Evolutionary conservation across 176 grass and related monocot species (phyloP), one percentile per base, ranked within the genome.

Genomic region (Hsuehochloa calcarea): DNA sequence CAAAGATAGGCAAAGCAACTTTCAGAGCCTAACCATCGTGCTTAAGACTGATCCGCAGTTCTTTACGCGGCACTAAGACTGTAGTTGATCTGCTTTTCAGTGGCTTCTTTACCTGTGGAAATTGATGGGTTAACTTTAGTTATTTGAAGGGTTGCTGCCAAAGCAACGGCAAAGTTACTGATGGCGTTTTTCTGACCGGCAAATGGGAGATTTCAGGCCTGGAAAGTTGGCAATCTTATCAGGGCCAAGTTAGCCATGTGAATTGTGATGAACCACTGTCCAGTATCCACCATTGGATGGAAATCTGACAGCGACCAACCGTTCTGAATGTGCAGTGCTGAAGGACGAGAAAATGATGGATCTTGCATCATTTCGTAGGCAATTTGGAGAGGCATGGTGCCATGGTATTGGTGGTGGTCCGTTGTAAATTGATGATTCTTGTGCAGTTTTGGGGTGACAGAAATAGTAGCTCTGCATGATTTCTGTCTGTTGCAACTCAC

Each of bases 141-240:
- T 22, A 14, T 29, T 31, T 68, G 64, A 77, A 83, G 41, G 13
- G 72, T 70, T 83, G 40, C 13, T 77, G 72, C 15, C 62, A 83
- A 88, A 82, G 79, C 86, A 82, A 82, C 29, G 1, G 23, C n/a
- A 58, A 58, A 38, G 60, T 61, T 49, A 71, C 40, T 39, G 75
- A 45, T 47, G 22, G 1, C 64, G 4, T 61, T 37, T 22, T 43
- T 19, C 52, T 81, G 70, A 35, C 67, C 17, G 3, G 5, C 14
- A 26, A 43, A 55, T 34, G 35, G 1, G 27, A 40, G 27, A 20
- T 14, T 68, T 38, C 22, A 23, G 58, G 23, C 35, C 69, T 68
- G 47, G 14, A 75, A 75, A 81, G 77, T n/a, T 10, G 68, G 68
- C 25, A 74, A 65, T 44, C 16, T 22, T 17, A 65, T 13, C 25